Base-by-base conservation (phyloP, 495 filamentous ascomycete species). In the Viridothelium virens region DNA sequence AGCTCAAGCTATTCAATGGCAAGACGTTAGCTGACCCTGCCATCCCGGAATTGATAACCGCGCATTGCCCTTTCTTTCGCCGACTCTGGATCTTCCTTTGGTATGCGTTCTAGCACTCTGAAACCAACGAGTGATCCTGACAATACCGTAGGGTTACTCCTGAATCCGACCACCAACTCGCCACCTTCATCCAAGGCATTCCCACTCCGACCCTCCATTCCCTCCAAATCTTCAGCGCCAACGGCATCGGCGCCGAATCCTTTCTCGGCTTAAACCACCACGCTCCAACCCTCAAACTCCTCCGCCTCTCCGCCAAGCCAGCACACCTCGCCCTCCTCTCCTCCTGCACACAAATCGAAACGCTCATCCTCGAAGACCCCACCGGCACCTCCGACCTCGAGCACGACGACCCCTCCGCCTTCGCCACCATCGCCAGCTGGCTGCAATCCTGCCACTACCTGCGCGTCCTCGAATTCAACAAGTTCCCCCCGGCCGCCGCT, bases 211-310 rank as follows among this genome's bases (percentile, higher is more conserved):
- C 82, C 5, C 74, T 92, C 0, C 79, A 79, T 63, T 81, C 79
- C 10, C 86, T 92, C 68, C 79, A 84, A 61, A 77, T 86, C 31
- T 76, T 85, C 50, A 81, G 83, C 68, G 70, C 74, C 31, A 79
- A 81, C 44, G 73, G 76, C 3, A 77, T 89, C 44, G 82, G 79
- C 4, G 70, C 75, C 3, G 78, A 85, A 56, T 84, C 83, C 4
- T 83, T 89, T 50, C 73, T 79, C 50, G 84, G 85, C 2, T 67
- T 92, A n/a, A 80, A 78, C 61, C 70, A 71, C 31, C 89, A 91
- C 70, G 70, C 80, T 2, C 63, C 76, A 14, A 85, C 87, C 10
- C 74, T 92, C 31, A 81, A 75, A 59, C 76, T 77, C 18, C 77
- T 91, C 14, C 77, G 79, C 66, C 75, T 91, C 2, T 80, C 77